Base-by-base conservation (phyloP, 495 filamentous ascomycete genomes). In the Penicillium diatomitis region DNA sequence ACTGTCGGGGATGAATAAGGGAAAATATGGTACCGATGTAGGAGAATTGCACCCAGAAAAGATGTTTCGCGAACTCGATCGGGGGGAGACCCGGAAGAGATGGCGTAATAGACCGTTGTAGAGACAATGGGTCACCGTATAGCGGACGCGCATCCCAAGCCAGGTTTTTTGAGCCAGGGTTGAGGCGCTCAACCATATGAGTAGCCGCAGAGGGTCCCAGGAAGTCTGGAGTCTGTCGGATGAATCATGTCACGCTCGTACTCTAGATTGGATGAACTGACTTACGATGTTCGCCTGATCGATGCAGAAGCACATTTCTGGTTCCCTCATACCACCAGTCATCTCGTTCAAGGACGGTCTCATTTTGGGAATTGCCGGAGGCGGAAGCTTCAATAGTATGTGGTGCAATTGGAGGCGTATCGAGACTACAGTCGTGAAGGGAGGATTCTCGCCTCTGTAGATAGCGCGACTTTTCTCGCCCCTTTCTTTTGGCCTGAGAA, bases 21-120 rank as follows among this genome's bases (percentile, higher is more conserved):
- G 71, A 72, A 41, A 76, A 76, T 32, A 76, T 76, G 31, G 73
- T 75, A n/a, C 73, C 73, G 34, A 76, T 73, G 47, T 73, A 76
- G 27, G 64, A 57, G 51, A 75, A 75, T 49, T 76, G 72, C 7
- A 70, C 69, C 53, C 66, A 70, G 46, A 73, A 76, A 0, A 74
- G 58, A 4, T 70, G 62, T 44, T 71, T 73, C 4, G 70, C 72
- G 50, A 70, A 66, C 11, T 74, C 69, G 32, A 66, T 56, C 0
- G 71, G 70, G 2, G 73, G 73, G 2, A 76, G 53, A 7, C 66
- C 65, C 11, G 67, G 67, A 0, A 70, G 46, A 1, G 53, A 45
- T 8, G 53, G 53, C 8, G 49, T 52, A 2, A 64, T 53, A 1
- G 67, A 46, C 32, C 60, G 62, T 41, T 60, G 60, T 3, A 70